phyloP scores from a whole-genome alignment of 805 yeast species.

The Monosporozyma solicola region DNA sequence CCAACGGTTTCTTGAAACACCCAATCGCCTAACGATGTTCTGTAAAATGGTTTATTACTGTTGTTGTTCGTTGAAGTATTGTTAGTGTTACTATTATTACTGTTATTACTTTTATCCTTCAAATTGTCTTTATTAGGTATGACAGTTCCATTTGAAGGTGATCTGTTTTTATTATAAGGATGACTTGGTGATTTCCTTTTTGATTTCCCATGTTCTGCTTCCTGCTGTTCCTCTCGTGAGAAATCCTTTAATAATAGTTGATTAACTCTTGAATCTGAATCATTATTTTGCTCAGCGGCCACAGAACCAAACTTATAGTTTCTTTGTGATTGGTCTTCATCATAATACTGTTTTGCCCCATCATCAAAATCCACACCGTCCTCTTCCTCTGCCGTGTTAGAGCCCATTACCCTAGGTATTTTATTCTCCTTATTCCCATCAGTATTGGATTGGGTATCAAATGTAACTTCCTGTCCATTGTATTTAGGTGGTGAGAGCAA shows the following conservation, averaged over 20 bases:
- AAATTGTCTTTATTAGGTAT: not conserved
- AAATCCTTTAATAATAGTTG: not conserved
- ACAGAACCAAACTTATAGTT: not conserved
- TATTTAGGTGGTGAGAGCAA: not conserved
- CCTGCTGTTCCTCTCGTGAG: not conserved
- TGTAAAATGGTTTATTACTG: slow-evolving; percentile 40
- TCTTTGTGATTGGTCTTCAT: not conserved
- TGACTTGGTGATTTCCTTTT: not conserved
- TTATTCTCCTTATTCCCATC: not conserved
- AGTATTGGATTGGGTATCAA: not conserved
- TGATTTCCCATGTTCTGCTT: not conserved
- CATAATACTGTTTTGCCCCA: not conserved
- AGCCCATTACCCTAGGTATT: not conserved
- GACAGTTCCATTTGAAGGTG: not conserved
- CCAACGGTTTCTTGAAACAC: slow-evolving; percentile 92
- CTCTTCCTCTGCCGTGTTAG: not conserved
- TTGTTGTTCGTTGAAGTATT: not conserved
- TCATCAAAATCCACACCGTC: not conserved
- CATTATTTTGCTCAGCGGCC: not conserved
- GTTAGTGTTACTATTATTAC: not conserved
- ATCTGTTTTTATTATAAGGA: not conserved
- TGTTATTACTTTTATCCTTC: not conserved
- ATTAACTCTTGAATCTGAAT: not conserved
- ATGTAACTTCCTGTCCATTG: not conserved
- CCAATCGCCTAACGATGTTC: slow-evolving; percentile 95